Evolutionary conservation across 176 grass and related monocot genomes (phyloP).

Genomic region (Triticum urartu): DNA sequence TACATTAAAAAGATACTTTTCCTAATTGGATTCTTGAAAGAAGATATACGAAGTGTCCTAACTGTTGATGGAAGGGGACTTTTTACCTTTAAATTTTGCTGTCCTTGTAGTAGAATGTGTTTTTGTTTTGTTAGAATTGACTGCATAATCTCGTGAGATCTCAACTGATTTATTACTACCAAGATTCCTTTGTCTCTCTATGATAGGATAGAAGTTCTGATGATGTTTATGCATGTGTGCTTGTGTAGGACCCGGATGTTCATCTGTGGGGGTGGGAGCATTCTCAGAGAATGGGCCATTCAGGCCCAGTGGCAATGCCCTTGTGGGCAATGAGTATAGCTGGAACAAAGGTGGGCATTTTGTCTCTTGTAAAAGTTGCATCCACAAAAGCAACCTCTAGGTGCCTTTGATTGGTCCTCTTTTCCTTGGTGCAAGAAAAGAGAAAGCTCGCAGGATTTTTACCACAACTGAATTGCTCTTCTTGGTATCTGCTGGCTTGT

Average conservation of each 20-base stretch:
- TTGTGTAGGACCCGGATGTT: conserved; percentile 88
- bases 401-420: conserved; percentile 16
- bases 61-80: neutral
- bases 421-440: neutral
- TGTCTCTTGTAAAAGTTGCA: conserved; percentile 17
- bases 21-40: neutral
- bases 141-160: neutral
- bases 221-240: conserved; percentile 8
- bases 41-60: neutral
- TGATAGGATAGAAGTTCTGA: conserved; percentile 1
- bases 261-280: conserved; percentile 92
- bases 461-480: neutral
- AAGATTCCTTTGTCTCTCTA: neutral
- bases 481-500: conserved; percentile 21
- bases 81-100: neutral
- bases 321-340: conserved; percentile 79
- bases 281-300: conserved; percentile 97
- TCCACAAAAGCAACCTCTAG: conserved; percentile 16
- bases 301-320: conserved; percentile 67
- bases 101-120: neutral
- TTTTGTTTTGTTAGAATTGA: neutral
- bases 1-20: neutral
- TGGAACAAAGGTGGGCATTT: conserved; percentile 89
- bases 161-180: conserved; percentile 7
- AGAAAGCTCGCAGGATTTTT: neutral